Conservation (phyloP, 345 rosid species). For the Arabidopsis arenosa region DNA sequence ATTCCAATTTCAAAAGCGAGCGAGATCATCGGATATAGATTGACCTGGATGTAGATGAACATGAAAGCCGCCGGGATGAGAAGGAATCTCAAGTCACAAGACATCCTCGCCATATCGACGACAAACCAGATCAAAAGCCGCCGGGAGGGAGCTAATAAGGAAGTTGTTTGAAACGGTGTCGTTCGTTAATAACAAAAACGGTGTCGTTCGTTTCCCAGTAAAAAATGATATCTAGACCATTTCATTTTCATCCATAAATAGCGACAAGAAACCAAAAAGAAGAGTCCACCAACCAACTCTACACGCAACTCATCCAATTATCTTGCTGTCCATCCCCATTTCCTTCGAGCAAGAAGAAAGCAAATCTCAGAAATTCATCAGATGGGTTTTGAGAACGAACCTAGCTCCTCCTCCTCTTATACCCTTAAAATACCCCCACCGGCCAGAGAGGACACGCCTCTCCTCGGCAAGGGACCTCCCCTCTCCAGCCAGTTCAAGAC, state of each 20-base stretch:
- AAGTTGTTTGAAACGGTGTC: constrained; percentile 19
- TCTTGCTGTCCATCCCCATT: not conserved
- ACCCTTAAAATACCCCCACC: constrained; percentile 37
- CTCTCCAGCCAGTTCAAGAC: constrained; percentile 76
- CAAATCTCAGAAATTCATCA: not conserved
- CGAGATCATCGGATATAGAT: not conserved
- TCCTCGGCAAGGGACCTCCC: constrained; percentile 51
- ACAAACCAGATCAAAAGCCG: not conserved
- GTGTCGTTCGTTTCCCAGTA: not conserved
- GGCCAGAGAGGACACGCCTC: constrained; percentile 72
- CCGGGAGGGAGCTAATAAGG: constrained; percentile 14
- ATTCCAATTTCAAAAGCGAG: not conserved
- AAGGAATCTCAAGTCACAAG: constrained; percentile 79
- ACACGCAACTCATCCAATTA: constrained; percentile 36
- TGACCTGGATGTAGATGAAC: constrained; percentile 88
- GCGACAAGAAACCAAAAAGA: not conserved
- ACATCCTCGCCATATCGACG: constrained; percentile 49
- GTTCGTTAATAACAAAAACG: not conserved
- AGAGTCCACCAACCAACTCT: not conserved
- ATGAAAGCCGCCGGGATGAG: constrained; percentile 73
- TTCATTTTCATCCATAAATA: constrained; percentile 7
- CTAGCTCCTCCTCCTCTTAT: constrained; percentile 59
- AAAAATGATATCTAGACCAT: too few relatives aligned
- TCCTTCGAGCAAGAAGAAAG: not conserved
- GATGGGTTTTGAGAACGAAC: constrained; percentile 55